Base-by-base conservation (phyloP, 768 basidiomycete species). In the Hysterangium stoloniferum region DNA sequence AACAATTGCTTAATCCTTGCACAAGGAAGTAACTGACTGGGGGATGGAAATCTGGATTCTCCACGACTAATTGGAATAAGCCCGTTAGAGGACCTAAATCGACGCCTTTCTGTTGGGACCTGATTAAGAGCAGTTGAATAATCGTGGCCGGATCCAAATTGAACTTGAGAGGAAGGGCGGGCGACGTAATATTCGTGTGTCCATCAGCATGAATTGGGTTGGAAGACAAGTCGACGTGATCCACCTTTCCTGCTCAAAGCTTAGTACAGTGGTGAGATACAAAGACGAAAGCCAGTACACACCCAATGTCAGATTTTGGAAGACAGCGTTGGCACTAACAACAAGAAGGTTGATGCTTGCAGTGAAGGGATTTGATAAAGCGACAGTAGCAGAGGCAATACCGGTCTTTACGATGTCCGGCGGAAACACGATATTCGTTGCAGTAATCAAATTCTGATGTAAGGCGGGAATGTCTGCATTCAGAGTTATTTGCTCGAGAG, bases 331-430 rank as follows among this genome's bases (percentile, higher is more conserved):
- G 1, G 82, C 75, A 2, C 64, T 65, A 15, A 86, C 63, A 38
- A 68, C 61, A n/a, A 82, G 60, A 13, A 87, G 62, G 59, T 79
- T 82, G 61, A 87, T 77, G 59, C 76, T 77, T 15, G 84, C 82
- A 0, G 82, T 84, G 65, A 87, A 87, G 0, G 83, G 83, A 58
- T 87, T 84, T 17, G 69, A 66, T 25, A 87, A 68, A 0, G 65
- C 69, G 59, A 86, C 83, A 1, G 75, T 65, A 4, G 76, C 67
- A n/a, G 71, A 69, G 1, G 82, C 81, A 17, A 81, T 61, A 11
- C 79, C 80, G 1, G 78, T 84, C 55, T 72, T 64, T 15, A 73
- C 77, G 38, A 86, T 80, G 57, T 86, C 65, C 9, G 66, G 64
- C 1, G 84, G 82, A 67, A 87, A 82, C 19, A 71, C 66, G 28